Evolutionary conservation across 2,329 filamentous ascomycete genomes (phyloP).

Genomic region (Penicillium hordei): DNA sequence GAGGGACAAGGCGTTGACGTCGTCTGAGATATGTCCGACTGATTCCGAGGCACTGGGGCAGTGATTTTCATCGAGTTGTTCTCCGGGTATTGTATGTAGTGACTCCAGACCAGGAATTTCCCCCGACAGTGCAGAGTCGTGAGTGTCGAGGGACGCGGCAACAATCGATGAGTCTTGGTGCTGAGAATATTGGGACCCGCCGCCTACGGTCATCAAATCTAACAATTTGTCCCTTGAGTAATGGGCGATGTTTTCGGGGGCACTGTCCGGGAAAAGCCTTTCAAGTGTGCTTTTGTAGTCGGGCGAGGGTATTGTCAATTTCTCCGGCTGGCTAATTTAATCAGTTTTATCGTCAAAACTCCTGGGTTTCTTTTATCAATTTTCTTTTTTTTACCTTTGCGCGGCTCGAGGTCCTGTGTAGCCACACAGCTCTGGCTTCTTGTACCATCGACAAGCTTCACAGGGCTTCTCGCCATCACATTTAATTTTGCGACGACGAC

Average conservation of each 20-base stretch:
- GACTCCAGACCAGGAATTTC: slow-evolving; percentile 53
- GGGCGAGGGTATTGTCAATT: slow-evolving; percentile 3
- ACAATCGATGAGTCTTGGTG: slow-evolving; percentile 39
- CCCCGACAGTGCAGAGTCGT: slow-evolving; percentile 31
- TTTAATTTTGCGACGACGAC: slow-evolving; percentile 74
- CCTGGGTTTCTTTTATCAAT: background rate
- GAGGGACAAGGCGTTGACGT: slow-evolving; percentile 65
- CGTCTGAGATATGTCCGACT: slow-evolving; percentile 62
- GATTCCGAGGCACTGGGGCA: slow-evolving; percentile 51
- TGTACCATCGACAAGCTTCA: slow-evolving; percentile 75
- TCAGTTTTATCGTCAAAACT: background rate
- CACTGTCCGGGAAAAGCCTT: slow-evolving; percentile 60
- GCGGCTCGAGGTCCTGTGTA: slow-evolving; percentile 79
- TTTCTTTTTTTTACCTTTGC: slow-evolving; percentile 58
- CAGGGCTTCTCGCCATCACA: slow-evolving; percentile 77
- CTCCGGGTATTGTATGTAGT: slow-evolving; percentile 70
- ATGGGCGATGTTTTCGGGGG: slow-evolving; percentile 50
- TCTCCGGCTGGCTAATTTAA: slow-evolving; percentile 12
- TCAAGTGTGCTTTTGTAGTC: slow-evolving; percentile 62
- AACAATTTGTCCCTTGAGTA: slow-evolving; percentile 60
- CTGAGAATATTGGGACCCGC: slow-evolving; percentile 33
- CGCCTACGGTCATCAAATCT: slow-evolving; percentile 46
- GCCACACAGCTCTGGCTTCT: slow-evolving; percentile 71
- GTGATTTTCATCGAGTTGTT: slow-evolving; percentile 44
- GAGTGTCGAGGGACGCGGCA: slow-evolving; percentile 43